Base-by-base conservation (phyloP, 345 rosid genomes). In the Aquilaria sinensis region DNA sequence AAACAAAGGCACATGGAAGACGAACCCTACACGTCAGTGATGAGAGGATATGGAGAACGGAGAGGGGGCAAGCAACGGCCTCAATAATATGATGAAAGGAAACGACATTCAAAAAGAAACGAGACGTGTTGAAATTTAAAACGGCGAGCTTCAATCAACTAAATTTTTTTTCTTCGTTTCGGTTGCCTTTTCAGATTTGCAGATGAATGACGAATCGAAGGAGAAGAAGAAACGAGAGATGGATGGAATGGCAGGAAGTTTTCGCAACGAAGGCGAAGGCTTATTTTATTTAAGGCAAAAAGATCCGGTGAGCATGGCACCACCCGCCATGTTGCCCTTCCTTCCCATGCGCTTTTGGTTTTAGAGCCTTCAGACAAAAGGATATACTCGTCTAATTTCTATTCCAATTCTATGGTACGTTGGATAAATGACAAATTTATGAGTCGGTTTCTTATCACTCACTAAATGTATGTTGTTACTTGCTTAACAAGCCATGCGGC, bases 241-340 rank as follows among this genome's bases (percentile, higher is more conserved):
- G 47, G 65, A 43, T 16, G 34, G 47, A n/a, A 9, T 23, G 15
- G 9, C 10, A 34, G 10, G 32, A 31, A 34, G 23, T 10, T 32
- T 4, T 33, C 15, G 13, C 10, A 31, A 34, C 13, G n/a, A 30
- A 53, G 61, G 50, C 57, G 51, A 49, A 61, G 77, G 53, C 61
- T 69, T 69, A 67, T 66, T 74, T 69, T 69, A 70, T 66, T 74
- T 69, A 60, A 55, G 75, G 62, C 34, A 56, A 54, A 72, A 69
- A 57, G 77, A 72, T 80, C 83, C 81, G 80, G 74, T 61, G 75
- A 72, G 78, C 56, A 63, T 67, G 81, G 75, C 77, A 68, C 8
- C 43, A 37, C 80, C 78, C 74, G 71, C 79, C 76, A 55, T 62
- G 71, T 62, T 75, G 58, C 50, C 63, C 58, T 45, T 58, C 45